These are phyloP conservation scores for Colletotrichum ledebouriae DNA, from an alignment of 2,329 filamentous ascomycete species.

Conservation along the genomic window DNA sequence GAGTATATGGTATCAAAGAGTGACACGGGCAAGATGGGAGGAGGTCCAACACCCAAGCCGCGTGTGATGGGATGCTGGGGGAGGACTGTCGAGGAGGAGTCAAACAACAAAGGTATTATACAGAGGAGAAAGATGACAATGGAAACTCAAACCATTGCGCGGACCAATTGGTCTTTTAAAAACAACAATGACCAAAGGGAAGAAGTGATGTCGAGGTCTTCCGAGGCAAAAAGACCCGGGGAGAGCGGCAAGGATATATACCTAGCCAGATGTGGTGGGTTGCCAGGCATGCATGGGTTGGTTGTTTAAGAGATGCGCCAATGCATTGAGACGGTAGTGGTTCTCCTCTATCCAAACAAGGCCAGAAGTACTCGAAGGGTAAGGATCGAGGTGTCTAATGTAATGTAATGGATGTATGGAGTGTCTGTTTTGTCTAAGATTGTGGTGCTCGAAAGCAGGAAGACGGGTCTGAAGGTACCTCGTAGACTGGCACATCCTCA, in stretches of 20 bases:
- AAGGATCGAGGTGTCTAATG: conserved; percentile 31
- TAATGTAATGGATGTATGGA: conserved; percentile 38
- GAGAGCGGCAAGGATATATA: conserved; percentile 63
- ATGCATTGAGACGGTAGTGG: conserved; percentile 39
- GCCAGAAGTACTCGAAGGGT: conserved; percentile 32
- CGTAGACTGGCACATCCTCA: conserved; percentile 34
- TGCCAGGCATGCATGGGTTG: conserved; percentile 34
- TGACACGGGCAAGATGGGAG: conserved; percentile 40
- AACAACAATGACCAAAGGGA: conserved; percentile 49
- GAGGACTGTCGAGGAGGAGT: conserved; percentile 43
- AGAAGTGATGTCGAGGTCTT: conserved; percentile 44
- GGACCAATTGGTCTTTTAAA: conserved; percentile 51
- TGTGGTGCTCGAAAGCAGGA: conserved; percentile 36
- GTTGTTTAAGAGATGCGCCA: conserved; percentile 40
- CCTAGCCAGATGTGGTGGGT: conserved; percentile 48
- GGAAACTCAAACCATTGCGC: conserved; percentile 55
- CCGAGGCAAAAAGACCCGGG: conserved; percentile 50
- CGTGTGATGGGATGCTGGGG: conserved; percentile 41
- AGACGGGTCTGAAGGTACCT: conserved; percentile 40
- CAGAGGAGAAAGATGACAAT: conserved; percentile 40
- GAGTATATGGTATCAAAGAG: conserved; percentile 38
- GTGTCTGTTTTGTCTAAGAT: conserved; percentile 33
- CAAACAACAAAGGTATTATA: conserved; percentile 52
- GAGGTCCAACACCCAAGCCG: conserved; percentile 40
- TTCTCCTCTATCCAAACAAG: conserved; percentile 39